phyloP scores from a whole-genome alignment of 202 grass and related monocot genomes.

The Schoenoplectus triqueter region DNA sequence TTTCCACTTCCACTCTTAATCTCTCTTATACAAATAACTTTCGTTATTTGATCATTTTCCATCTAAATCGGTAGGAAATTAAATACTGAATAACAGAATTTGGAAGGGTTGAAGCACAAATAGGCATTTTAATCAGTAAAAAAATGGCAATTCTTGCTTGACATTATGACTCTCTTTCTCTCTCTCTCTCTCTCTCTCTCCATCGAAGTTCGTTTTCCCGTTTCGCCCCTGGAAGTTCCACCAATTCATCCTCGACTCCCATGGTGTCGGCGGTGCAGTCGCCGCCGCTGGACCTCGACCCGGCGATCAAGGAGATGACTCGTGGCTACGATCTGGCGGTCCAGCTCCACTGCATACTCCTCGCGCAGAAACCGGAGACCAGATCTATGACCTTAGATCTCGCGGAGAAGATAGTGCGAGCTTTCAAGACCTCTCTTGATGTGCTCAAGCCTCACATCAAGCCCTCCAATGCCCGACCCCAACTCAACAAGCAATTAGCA shows the following conservation, averaged over 20 bases:
- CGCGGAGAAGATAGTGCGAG: constrained; percentile 30
- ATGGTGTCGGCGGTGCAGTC: constrained; percentile 20
- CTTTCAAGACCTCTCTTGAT: constrained; percentile 32
- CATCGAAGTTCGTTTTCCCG: neutral
- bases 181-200: neutral
- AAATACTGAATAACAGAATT: neutral
- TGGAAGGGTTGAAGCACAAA: neutral
- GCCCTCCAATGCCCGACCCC: neutral
- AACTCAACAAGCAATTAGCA: neutral
- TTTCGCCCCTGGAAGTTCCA: constrained; percentile 12
- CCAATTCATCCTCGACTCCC: neutral
- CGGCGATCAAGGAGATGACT: constrained; percentile 33
- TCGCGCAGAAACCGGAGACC: constrained; percentile 25
- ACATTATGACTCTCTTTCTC: neutral
- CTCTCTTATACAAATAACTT: neutral
- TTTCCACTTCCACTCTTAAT: neutral
- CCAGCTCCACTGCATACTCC: constrained; percentile 37
- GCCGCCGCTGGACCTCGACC: neutral
- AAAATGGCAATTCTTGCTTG: constrained; percentile 21
- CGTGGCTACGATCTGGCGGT: constrained; percentile 32
- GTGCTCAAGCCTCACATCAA: constrained; percentile 14
- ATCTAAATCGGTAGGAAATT: neutral
- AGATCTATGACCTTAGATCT: constrained; percentile 25
- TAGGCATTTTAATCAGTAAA: neutral
- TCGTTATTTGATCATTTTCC: too few species aligned